Percentiles rank a stretch among this genome's conserved stretches.
Conservation (phyloP, 1,284 basidiomycete genomes). For the Fomitiporia mediterranea region DNA sequence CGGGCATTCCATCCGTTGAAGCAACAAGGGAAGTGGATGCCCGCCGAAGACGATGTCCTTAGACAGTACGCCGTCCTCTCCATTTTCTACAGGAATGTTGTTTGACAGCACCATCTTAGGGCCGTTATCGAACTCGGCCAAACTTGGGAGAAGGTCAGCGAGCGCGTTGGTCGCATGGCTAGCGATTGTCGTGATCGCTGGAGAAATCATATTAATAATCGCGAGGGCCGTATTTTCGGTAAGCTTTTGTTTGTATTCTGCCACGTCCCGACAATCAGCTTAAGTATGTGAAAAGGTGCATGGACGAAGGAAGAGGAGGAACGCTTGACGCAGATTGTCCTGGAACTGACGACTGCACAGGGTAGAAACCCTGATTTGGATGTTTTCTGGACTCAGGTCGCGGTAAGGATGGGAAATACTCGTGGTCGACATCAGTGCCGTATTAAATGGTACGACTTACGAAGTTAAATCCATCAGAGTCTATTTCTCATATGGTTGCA, state of each 20-base stretch:
- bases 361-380: slow-evolving; percentile 70
- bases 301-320: slow-evolving; percentile 77
- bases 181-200: slow-evolving; percentile 81
- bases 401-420: slow-evolving; percentile 66
- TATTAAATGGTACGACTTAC: slow-evolving; percentile 64
- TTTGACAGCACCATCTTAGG: slow-evolving; percentile 32
- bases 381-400: slow-evolving; percentile 76
- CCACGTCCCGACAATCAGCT: too few species aligned
- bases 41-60: slow-evolving; percentile 62
- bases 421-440: slow-evolving; percentile 78
- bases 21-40: slow-evolving; percentile 65
- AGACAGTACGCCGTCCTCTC: slow-evolving; percentile 43
- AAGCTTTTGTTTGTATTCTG: too few species aligned
- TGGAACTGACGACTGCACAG: slow-evolving; percentile 62
- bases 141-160: slow-evolving; percentile 73
- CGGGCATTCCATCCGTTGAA: slow-evolving; percentile 62
- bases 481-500: slow-evolving; percentile 28
- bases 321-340: slow-evolving; percentile 64
- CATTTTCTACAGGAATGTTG: slow-evolving; percentile 13
- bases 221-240: slow-evolving; percentile 51
- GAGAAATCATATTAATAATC: slow-evolving; percentile 68
- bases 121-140: slow-evolving; percentile 67
- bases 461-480: too few species aligned
- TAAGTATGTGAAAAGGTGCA: slow-evolving; percentile 34
- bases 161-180: slow-evolving; percentile 63